A percentile compares a stretch with the other conserved stretches of the same genome.
These are phyloP conservation scores for Diophrys sp. DNA, from an alignment of 73 alveolate genomes.

Conservation along the genomic window DNA sequence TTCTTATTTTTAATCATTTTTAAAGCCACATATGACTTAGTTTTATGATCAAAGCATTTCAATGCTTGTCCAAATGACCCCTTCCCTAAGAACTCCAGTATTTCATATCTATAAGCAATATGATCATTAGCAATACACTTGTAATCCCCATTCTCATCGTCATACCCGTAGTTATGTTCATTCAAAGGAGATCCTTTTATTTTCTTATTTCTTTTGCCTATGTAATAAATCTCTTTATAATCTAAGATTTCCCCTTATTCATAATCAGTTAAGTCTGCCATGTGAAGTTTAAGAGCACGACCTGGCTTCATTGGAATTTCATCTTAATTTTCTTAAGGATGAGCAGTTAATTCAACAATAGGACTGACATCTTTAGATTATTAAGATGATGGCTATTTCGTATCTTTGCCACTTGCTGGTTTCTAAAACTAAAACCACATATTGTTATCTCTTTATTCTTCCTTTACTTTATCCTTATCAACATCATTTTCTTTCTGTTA, in stretches of 20 bases:
- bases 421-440: background rate
- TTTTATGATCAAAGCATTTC: constrained; percentile 81
- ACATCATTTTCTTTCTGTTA: background rate
- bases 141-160: constrained; percentile 95
- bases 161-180: constrained; percentile 69
- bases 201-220: constrained; percentile 73
- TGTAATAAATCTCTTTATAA: constrained; percentile 56
- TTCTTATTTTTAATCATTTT: constrained; percentile 80
- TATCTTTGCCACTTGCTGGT: background rate
- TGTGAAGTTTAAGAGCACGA: constrained; percentile 64
- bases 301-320: constrained; percentile 45
- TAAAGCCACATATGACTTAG: constrained; percentile 74
- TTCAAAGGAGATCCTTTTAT: constrained; percentile 75
- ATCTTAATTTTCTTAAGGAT: background rate
- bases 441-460: background rate
- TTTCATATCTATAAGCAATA: constrained; percentile 84
- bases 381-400: background rate
- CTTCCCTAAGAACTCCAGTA: constrained; percentile 72
- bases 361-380: background rate
- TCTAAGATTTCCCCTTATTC: constrained; percentile 82
- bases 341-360: background rate
- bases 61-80: constrained; percentile 91
- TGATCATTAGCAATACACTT: constrained; percentile 75
- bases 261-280: constrained; percentile 67
- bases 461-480: background rate